Percentiles rank a stretch among this genome's conserved stretches.
Evolutionary conservation across 1,139 yeast species (phyloP).

Genomic region (Hansenula lynferdii): DNA sequence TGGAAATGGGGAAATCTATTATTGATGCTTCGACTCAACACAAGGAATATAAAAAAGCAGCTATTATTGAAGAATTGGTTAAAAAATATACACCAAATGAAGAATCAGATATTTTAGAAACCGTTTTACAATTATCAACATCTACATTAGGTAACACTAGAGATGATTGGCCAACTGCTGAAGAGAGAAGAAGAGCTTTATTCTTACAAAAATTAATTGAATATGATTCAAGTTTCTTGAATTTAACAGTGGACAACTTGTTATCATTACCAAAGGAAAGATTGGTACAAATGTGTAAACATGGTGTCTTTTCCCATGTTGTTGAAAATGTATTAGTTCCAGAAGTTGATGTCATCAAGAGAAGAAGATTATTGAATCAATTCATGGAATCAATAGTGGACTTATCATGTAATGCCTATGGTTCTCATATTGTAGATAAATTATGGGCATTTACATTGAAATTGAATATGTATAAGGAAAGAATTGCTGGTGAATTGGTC

Average conservation of each 20-base stretch:
- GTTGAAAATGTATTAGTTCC: constrained; percentile 59
- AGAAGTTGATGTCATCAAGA: constrained; percentile 48
- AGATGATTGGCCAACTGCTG: constrained; percentile 91
- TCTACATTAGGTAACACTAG: constrained; percentile 79
- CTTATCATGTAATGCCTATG: constrained; percentile 82
- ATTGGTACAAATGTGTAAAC: constrained; percentile 69
- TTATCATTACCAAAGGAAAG: constrained; percentile 54
- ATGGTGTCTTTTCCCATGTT: constrained; percentile 87
- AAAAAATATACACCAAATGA: constrained; percentile 52
- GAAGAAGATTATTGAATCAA: constrained; percentile 64
- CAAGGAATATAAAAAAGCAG: constrained; percentile 57
- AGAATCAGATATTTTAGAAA: constrained; percentile 54
- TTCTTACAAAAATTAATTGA: constrained; percentile 68
- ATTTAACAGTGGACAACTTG: constrained; percentile 55
- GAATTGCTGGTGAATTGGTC: constrained; percentile 67
- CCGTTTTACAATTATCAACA: constrained; percentile 53
- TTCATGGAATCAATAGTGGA: constrained; percentile 50
- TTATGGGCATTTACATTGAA: constrained; percentile 76
- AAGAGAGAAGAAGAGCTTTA: constrained; percentile 76
- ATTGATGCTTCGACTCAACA: constrained; percentile 63
- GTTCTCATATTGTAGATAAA: constrained; percentile 85
- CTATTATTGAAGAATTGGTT: constrained; percentile 55
- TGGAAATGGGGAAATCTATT: constrained; percentile 64
- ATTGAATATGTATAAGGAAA: constrained; percentile 80
- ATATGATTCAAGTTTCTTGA: constrained; percentile 56